Evolutionary conservation across 2,329 filamentous ascomycete genomes (phyloP).

Genomic region (Tolypocladium guangdongense): DNA sequence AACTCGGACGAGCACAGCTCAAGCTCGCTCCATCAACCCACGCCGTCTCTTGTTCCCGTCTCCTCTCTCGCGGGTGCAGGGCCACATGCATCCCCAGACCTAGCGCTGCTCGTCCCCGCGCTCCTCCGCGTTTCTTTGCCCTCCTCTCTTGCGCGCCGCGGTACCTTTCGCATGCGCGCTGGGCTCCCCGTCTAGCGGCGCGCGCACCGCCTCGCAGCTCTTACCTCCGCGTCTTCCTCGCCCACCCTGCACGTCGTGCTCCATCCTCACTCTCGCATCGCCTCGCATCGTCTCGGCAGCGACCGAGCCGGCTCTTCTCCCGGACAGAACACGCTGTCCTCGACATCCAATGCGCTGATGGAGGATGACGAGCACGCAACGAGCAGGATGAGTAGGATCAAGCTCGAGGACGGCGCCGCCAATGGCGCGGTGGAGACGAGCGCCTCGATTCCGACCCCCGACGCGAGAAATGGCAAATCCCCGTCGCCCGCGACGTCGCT

Average conservation of each 20-base stretch:
- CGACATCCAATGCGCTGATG: constrained; percentile 16
- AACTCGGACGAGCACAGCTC: neutral
- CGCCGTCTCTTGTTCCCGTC: neutral
- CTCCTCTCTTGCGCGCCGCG: neutral
- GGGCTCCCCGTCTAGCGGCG: neutral
- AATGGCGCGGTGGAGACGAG: constrained; percentile 27
- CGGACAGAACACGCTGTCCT: neutral
- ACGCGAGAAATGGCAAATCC: constrained; percentile 13
- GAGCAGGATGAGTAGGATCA: constrained; percentile 32
- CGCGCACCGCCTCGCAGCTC: neutral
- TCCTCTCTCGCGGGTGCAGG: constrained; percentile 7
- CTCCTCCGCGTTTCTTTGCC: neutral
- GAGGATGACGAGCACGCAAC: constrained; percentile 30
- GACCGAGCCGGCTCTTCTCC: neutral
- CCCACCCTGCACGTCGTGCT: neutral
- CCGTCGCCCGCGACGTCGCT: constrained; percentile 31
- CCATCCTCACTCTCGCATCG: neutral
- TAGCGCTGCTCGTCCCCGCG: neutral
- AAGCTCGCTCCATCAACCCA: neutral
- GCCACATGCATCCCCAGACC: constrained; percentile 9
- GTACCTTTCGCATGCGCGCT: neutral
- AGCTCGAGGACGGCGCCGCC: constrained; percentile 28
- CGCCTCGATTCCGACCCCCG: constrained; percentile 26
- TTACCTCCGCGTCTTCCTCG: neutral
- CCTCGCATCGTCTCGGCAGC: neutral